Conservation (phyloP, 495 filamentous ascomycete genomes). For the Platismatia glauca region DNA sequence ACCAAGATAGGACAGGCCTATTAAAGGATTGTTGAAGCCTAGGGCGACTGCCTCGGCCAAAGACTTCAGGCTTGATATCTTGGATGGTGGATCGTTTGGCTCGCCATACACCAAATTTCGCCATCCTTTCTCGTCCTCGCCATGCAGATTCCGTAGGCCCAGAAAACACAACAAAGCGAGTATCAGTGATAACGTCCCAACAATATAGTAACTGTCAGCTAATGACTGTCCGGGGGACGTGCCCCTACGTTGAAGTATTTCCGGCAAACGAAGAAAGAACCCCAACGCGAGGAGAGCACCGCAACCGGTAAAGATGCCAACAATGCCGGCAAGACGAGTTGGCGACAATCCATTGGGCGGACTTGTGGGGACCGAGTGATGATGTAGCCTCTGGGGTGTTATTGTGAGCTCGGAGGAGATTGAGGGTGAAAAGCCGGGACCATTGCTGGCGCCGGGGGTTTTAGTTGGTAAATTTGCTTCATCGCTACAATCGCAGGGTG, state of each 20-base stretch:
- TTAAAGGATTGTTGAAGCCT: conserved; percentile 64
- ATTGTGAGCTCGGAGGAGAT: conserved; percentile 56
- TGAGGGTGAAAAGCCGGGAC: conserved; percentile 41
- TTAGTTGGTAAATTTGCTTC: conserved; percentile 3
- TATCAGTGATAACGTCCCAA: conserved; percentile 59
- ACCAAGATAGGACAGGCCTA: conserved; percentile 81
- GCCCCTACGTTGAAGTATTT: conserved; percentile 59
- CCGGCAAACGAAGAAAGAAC: conserved; percentile 79
- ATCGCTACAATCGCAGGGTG: conserved; percentile 11
- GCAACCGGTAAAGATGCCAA: conserved; percentile 85
- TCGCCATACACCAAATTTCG: not conserved
- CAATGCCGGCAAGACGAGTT: conserved; percentile 71
- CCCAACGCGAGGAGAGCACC: conserved; percentile 76
- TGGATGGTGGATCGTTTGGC: not conserved
- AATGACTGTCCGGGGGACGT: conserved; percentile 60
- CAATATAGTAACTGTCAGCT: conserved; percentile 73
- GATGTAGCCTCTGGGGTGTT: conserved; percentile 43
- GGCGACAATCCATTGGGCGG: conserved; percentile 31
- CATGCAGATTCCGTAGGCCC: conserved; percentile 67
- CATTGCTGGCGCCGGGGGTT: conserved; percentile 1
- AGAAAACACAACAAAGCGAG: conserved; percentile 69
- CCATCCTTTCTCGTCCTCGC: conserved; percentile 70
- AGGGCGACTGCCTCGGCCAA: conserved; percentile 58
- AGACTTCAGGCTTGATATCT: conserved; percentile 11
- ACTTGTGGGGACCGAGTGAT: not conserved